Percentiles rank a stretch among this genome's conserved stretches.
These are phyloP conservation scores for Brettanomyces sp. DNA, from an alignment of 805 yeast species.

Conservation along the genomic window DNA sequence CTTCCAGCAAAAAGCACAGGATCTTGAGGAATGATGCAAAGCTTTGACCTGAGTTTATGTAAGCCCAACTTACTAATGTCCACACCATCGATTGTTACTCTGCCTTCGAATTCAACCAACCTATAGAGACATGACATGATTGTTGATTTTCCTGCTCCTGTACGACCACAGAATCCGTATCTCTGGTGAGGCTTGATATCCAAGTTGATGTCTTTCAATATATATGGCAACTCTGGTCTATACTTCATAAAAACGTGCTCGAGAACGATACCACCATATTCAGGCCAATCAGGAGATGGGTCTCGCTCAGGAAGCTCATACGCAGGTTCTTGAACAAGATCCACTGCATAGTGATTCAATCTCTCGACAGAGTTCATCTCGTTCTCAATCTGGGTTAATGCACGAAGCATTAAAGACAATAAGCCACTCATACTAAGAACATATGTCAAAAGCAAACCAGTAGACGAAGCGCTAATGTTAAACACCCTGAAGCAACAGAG, in stretches of 20 bases:
- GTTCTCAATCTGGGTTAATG: slow-evolving; percentile 64
- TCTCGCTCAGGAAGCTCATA: slow-evolving; percentile 34
- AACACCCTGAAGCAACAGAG: slow-evolving; percentile 53
- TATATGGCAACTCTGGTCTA: slow-evolving; percentile 53
- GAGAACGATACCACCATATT: slow-evolving; percentile 36
- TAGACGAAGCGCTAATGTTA: slow-evolving; percentile 45
- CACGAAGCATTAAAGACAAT: slow-evolving; percentile 43
- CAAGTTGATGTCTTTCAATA: slow-evolving; percentile 36
- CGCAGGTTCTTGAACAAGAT: slow-evolving; percentile 59
- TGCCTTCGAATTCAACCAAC: slow-evolving; percentile 44
- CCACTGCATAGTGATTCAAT: slow-evolving; percentile 51
- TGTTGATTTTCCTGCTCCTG: slow-evolving; percentile 77
- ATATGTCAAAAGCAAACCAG: slow-evolving; percentile 54
- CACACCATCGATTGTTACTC: slow-evolving; percentile 47
- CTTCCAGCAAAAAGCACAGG: slow-evolving; percentile 57
- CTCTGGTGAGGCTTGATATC: slow-evolving; percentile 48
- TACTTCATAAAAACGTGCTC: slow-evolving; percentile 42
- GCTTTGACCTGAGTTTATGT: slow-evolving; percentile 43
- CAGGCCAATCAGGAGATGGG: slow-evolving; percentile 42
- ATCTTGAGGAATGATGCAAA: slow-evolving; percentile 66
- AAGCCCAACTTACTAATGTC: slow-evolving; percentile 46
- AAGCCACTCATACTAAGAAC: slow-evolving; percentile 50
- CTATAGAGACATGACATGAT: slow-evolving; percentile 56
- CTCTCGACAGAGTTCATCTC: slow-evolving; percentile 81
- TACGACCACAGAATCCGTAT: slow-evolving; percentile 80